Evolutionary conservation across 2,329 filamentous ascomycete genomes (phyloP), one percentile per base, ranked within the genome.

Genomic region (Sarocladium oryzae): DNA sequence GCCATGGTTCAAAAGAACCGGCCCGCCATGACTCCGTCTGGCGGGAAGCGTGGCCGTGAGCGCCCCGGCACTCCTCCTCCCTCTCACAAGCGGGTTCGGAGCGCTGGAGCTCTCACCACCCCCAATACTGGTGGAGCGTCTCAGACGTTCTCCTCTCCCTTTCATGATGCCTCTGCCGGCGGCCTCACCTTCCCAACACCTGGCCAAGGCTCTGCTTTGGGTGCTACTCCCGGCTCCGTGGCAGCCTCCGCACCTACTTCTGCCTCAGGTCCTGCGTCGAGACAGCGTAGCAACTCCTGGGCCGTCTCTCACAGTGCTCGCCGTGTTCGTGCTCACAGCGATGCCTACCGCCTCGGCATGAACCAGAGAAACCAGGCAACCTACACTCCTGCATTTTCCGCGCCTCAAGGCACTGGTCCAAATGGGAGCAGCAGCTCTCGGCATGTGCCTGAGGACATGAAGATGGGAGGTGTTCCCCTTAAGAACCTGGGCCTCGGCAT

Each of bases 401-500:
- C 11, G 13, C 21, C 40, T n/a, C 7, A 11, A 16, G n/a, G 13
- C 4, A 4, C 21, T 18, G 21, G 23, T n/a, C 5, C 4, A 7
- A 28, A 10, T 7, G 21, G 9, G 7, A 20, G 40, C n/a, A 23
- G 40, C 13, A n/a, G 21, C 28, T 23, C 21, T 18, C 24, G 43
- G n/a, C n/a, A 15, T 20, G 21, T 32, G n/a, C 43, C 43, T 20
- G 43, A 36, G 21, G 46, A 36, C 11, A 36, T 49, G 32, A 24
- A 6, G 15, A 18, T 62, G 23, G 56, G 54, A n/a, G 52, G 54
- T 48, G 52, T 54, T 33, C 35, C 56, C 15, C 53, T 61, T 5
- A 52, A 55, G 5, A 52, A 58, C 9, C 54, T 59, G 15, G 52
- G 57, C 9, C 52, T 66, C 23, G 9, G n/a, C 6, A 49, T 66